Evolutionary conservation across 1,284 basidiomycete species (phyloP), one percentile per base, ranked within the genome.

Genomic region (Xerocomus minutiporus): DNA sequence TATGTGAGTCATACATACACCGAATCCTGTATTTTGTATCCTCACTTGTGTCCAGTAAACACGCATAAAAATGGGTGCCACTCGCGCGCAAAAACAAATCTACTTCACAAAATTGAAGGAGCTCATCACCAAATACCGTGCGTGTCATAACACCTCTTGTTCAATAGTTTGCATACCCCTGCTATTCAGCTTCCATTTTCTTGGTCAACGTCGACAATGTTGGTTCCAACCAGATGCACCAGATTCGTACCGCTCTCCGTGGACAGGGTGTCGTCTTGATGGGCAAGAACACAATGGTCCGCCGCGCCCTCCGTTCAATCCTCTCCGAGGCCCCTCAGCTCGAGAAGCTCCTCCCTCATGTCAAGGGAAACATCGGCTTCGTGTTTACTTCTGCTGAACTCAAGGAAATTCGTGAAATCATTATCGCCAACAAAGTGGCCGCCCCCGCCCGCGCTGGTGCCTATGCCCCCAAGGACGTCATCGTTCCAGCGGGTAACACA

Each of bases 251-350:
- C 64, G 80, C 96, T 50, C 86, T 99, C 73, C 93, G 97, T 67
- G 93, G 93, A 70, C 94, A 93, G 75, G 97, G 91, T 81, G 79
- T 94, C 56, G 95, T 99, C 61, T 77, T 99, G 66, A 99, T 99
- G 97, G 96, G 96, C 72, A 99, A 99, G 82, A 99, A 99, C 88
- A 99, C 97, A 72, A 98, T 99, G 97, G 95, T 98, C 68, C 92
- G 96, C 77, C 93, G 96, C 71, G 96, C 94, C 56, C 83, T 99
- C 62, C 93, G 96, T 65, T 81, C 87, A 71, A 85, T 98, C 73
- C 81, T 98, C 67, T 57, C 81, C 62, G 96, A 98, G 70, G 83
- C 79, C 80, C 96, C 97, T 59, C 86, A 94, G 71, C 95, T 90
- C 80, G 96, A 99, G 80, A 90, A 87, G 73, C 86, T 99, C 72